Conservation (phyloP, 495 filamentous ascomycete species). For the Penicillium herquei region DNA sequence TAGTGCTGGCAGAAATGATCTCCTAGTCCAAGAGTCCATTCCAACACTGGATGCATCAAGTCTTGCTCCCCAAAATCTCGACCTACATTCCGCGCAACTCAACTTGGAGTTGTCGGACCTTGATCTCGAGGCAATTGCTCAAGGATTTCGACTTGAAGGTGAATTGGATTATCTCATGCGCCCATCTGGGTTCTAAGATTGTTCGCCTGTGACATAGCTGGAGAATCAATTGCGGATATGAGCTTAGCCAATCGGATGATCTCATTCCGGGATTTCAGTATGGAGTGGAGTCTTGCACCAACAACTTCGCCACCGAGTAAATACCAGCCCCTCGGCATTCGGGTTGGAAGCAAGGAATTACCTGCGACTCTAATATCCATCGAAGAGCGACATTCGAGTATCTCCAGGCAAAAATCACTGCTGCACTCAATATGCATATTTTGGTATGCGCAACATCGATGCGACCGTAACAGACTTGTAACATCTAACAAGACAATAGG, state of each 20-base stretch:
- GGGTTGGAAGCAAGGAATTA: too few relatives aligned
- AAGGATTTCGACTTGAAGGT: slow-evolving; percentile 26
- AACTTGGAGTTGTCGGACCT: slow-evolving; percentile 27
- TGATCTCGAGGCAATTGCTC: slow-evolving; percentile 27
- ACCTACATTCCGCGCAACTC: slow-evolving; percentile 13
- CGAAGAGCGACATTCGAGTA: too few relatives aligned
- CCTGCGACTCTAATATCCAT: too few relatives aligned
- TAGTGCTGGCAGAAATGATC: background rate
- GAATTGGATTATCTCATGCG: slow-evolving; percentile 26
- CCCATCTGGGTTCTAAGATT: slow-evolving; percentile 10
- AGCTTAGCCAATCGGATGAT: background rate
- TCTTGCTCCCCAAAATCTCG: slow-evolving; percentile 2
- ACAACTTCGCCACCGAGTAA: too few relatives aligned
- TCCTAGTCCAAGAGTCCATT: background rate
- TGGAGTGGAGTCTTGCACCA: too few relatives aligned
- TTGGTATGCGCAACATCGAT: too few relatives aligned
- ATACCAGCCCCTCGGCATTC: too few relatives aligned
- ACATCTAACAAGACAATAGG: too few relatives aligned
- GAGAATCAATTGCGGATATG: background rate
- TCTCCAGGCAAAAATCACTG: too few relatives aligned
- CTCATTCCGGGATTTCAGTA: background rate
- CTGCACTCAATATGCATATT: too few relatives aligned
- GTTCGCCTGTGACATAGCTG: background rate
- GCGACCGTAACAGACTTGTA: too few relatives aligned
- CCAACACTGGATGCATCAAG: background rate